phyloP scores from a whole-genome alignment of 169 alveolate species.

The Plasmodium ovale region DNA sequence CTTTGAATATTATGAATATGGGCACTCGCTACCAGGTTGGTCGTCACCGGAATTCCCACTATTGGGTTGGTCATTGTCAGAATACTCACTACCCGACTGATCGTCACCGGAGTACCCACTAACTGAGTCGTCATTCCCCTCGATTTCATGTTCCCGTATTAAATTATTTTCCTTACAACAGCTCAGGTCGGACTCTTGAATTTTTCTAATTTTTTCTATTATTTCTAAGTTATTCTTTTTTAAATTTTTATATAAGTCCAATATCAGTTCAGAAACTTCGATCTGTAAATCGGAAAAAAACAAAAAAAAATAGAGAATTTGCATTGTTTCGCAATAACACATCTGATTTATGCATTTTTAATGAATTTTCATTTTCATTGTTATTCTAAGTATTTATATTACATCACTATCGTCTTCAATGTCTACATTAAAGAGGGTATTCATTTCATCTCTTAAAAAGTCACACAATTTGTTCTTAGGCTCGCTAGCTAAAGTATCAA shows the following conservation, averaged over 20 bases:
- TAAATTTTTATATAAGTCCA: constrained; percentile 42
- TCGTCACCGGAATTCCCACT: constrained; percentile 30
- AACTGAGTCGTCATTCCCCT: constrained; percentile 9
- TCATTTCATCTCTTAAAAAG: constrained; percentile 62
- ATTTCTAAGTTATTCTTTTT: constrained; percentile 53
- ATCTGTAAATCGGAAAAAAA: constrained; percentile 9
- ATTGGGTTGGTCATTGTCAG: background rate
- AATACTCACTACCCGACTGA: constrained; percentile 7
- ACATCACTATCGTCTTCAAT: constrained; percentile 74
- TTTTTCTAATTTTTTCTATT: constrained; percentile 38
- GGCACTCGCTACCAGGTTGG: background rate
- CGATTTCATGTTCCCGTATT: constrained; percentile 6
- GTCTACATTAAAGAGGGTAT: constrained; percentile 53
- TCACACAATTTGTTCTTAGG: constrained; percentile 43
- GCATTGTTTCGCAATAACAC: background rate
- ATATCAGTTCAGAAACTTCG: constrained; percentile 66
- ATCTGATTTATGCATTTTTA: background rate
- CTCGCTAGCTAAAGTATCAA: constrained; percentile 20
- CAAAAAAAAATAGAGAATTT: background rate
- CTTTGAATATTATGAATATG: no score
- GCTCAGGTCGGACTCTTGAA: constrained; percentile 24
- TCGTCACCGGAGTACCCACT: constrained; percentile 30
- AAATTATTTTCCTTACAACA: constrained; percentile 38
- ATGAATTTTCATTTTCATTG: background rate
- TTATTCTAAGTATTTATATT: background rate